phyloP scores from a whole-genome alignment of 768 basidiomycete genomes.

The Boletellus ananas region DNA sequence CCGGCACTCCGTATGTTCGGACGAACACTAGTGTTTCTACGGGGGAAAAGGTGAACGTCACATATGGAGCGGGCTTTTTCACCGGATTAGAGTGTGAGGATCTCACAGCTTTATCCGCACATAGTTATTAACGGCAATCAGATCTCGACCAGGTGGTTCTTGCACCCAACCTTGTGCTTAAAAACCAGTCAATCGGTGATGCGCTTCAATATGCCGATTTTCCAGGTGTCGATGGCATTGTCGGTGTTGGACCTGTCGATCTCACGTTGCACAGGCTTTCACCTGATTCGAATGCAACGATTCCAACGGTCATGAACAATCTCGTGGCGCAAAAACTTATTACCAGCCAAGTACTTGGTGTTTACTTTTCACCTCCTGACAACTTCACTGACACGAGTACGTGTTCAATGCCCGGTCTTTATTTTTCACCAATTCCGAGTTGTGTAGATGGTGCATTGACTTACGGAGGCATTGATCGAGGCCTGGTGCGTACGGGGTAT shows the following conservation, averaged over 20 bases:
- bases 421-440: not conserved
- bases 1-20: not conserved
- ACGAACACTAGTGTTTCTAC: not conserved
- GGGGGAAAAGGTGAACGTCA: not conserved
- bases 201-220: conserved; percentile 11
- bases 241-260: conserved; percentile 22
- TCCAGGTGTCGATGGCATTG: conserved; percentile 19
- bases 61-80: not conserved
- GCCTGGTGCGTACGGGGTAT: conserved; percentile 4
- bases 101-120: too few relatives aligned
- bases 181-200: conserved; percentile 25
- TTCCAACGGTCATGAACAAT: conserved; percentile 25
- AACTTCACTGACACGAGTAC: conserved; percentile 11
- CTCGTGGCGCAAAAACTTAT: conserved; percentile 17
- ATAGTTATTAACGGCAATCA: not conserved
- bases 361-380: conserved; percentile 20
- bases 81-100: not conserved
- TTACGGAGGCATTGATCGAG: conserved; percentile 13
- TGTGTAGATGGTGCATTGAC: conserved; percentile 15
- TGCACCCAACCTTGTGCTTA: conserved; percentile 17
- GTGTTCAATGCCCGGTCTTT: not conserved
- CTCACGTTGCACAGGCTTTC: conserved; percentile 6
- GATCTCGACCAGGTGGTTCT: conserved; percentile 8
- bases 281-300: not conserved
- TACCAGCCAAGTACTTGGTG: conserved; percentile 8